phyloP scores from a whole-genome alignment of 371 early-diverging fungal genomes.

The Actinomortierella ambigua region DNA sequence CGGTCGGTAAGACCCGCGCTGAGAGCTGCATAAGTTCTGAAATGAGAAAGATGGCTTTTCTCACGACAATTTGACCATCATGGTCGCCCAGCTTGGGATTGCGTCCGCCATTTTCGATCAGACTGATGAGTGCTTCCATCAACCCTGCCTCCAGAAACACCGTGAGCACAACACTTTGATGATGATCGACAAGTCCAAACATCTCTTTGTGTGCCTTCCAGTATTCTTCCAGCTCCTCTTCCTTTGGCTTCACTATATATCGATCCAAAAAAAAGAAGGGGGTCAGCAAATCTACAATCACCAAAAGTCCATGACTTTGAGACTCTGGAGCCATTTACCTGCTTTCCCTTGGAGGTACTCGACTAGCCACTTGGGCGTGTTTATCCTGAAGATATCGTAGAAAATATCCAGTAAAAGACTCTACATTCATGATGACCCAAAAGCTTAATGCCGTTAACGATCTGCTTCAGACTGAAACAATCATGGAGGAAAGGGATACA shows the following conservation, averaged over 20 bases:
- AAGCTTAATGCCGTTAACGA: too few species aligned
- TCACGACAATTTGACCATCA: slow-evolving; percentile 29
- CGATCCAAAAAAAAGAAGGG: slow-evolving; percentile 1
- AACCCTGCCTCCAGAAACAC: slow-evolving; percentile 84
- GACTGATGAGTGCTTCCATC: slow-evolving; percentile 67
- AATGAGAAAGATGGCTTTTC: slow-evolving; percentile 73
- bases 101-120: slow-evolving; percentile 45
- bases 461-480: too few species aligned
- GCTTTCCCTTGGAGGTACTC: slow-evolving; percentile 33
- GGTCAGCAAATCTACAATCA: too few species aligned
- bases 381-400: slow-evolving; percentile 77
- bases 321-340: slow-evolving; percentile 21
- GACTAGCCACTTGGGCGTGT: slow-evolving; percentile 62
- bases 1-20: slow-evolving; percentile 64
- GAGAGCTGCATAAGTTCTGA: slow-evolving; percentile 81
- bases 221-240: slow-evolving; percentile 29
- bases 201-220: slow-evolving; percentile 26
- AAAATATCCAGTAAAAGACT: slow-evolving; percentile 79
- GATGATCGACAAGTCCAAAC: slow-evolving; percentile 73
- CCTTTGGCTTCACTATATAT: slow-evolving; percentile 27
- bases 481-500: too few species aligned
- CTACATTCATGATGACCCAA: too few species aligned
- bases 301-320: too few species aligned
- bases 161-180: slow-evolving; percentile 71
- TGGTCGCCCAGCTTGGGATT: slow-evolving; percentile 5